These are phyloP conservation scores for Candida sanyaensis DNA, from an alignment of 1,139 yeast species.

Conservation along the genomic window DNA sequence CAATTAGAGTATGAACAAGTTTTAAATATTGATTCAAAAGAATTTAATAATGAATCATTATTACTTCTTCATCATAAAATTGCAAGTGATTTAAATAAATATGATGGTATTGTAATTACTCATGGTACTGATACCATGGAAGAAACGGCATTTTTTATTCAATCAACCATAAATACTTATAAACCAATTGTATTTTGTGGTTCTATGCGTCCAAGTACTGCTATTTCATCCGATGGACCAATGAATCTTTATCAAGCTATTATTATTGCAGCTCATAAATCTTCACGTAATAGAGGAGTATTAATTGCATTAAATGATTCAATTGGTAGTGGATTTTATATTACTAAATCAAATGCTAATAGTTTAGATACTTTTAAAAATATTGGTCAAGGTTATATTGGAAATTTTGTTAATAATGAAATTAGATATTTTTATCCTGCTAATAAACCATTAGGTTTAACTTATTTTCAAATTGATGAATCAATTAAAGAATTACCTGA, in stretches of 20 bases:
- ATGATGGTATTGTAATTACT: conserved; percentile 62
- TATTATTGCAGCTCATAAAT: conserved; percentile 55
- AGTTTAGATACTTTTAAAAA: conserved; percentile 68
- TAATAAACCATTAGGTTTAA: conserved; percentile 55
- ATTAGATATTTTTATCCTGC: conserved; percentile 68
- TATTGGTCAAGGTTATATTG: conserved; percentile 69
- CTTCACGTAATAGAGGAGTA: conserved; percentile 59
- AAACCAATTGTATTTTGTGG: conserved; percentile 72
- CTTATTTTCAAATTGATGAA: conserved; percentile 33
- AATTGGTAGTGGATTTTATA: conserved; percentile 68
- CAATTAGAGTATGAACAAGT: conserved; percentile 65
- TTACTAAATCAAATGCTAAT: conserved; percentile 70
- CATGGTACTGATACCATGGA: conserved; percentile 77
- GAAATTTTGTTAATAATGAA: conserved; percentile 67
- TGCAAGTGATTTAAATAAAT: conserved; percentile 42
- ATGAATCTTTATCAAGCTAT: conserved; percentile 74
- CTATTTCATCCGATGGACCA: conserved; percentile 71
- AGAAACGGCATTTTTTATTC: conserved; percentile 70
- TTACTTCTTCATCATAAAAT: conserved; percentile 42
- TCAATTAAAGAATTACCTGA: conserved; percentile 33
- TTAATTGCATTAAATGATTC: conserved; percentile 67
- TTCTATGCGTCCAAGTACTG: conserved; percentile 72
- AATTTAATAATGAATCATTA: conserved; percentile 48
- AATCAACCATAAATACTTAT: conserved; percentile 54
- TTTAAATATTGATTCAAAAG: conserved; percentile 65